Evolutionary conservation across 371 early-diverging fungal genomes (phyloP).

Genomic region (Circinella minor): DNA sequence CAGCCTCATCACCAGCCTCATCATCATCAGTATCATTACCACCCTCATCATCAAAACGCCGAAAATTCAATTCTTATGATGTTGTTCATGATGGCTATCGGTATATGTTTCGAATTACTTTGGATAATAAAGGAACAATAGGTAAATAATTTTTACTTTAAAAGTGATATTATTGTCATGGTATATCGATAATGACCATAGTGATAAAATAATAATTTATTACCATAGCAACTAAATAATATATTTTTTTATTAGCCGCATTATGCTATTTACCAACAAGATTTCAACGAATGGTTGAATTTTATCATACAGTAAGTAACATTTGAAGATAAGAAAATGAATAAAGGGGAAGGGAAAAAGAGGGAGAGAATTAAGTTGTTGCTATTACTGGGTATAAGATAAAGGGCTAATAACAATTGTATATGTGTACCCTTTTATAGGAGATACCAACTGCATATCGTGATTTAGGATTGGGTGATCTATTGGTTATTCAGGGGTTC

Average conservation of each 20-base stretch:
- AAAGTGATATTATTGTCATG: too few species aligned
- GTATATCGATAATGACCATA: too few species aligned
- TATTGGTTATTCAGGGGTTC: conserved; percentile 19
- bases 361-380: too few species aligned
- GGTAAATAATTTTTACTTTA: conserved; percentile 14
- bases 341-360: background rate
- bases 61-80: conserved; percentile 10
- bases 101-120: conserved; percentile 26
- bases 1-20: background rate
- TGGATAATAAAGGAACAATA: conserved; percentile 26
- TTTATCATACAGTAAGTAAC: conserved; percentile 30
- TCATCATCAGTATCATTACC: conserved; percentile 3
- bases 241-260: conserved; percentile 19
- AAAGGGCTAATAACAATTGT: too few species aligned
- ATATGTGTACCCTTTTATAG: conserved; percentile 5
- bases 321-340: background rate
- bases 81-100: conserved; percentile 21
- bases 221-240: too few species aligned
- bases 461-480: conserved; percentile 21
- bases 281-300: conserved; percentile 26
- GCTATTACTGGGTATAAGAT: too few species aligned
- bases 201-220: background rate
- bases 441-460: conserved; percentile 23
- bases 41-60: conserved; percentile 1
- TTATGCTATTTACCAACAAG: conserved; percentile 35